Evolutionary conservation across 225 moss, liverwort and hornwort genomes (phyloP), one percentile per base, ranked within the genome.

Genomic region (Marchantia paleacea): DNA sequence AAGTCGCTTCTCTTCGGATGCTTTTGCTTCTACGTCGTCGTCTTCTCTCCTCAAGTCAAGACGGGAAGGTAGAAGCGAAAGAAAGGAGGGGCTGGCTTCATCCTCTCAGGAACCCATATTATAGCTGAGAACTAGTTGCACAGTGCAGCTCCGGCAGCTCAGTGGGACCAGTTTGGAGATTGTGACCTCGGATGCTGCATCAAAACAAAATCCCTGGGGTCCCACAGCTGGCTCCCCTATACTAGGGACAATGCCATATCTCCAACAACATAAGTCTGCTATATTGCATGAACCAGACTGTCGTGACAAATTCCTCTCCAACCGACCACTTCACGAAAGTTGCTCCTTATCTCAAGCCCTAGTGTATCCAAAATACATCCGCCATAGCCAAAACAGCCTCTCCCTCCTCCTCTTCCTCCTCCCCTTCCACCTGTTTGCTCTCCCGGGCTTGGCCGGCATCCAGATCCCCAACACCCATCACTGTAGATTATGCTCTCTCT

Each of bases 221-320:
- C 65, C 68, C 68, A 68, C 68, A 29, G 30, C 28, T 31, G 12
- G 57, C 19, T 57, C 13, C 14, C 57, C 1, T 4, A 1, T 3
- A 57, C 2, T 57, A 57, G 14, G 13, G 68, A 68, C 68, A 68
- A 68, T 68, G 15, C 68, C 30, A 31, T 31, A 13, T 68, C 68
- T 68, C 30, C 30, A 68, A 68, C 68, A 68, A 68, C 68, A 68
- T 68, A 30, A 68, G 31, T 66, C 66, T 66, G 66, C 66, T 28
- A 65, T 25, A 28, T 16, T 9, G 58, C 10, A 58, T 58, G 58
- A 12, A 19, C 60, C 62, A 62, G 62, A 62, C 3, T 62, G 62
- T 62, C 24, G 62, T 18, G 24, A 62, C 62, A 62, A 62, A 62
- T 24, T 18, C 18, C 68, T 13, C 30, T 68, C 13, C 29, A 68